A percentile compares a stretch with the other conserved stretches of the same genome.
Evolutionary conservation across 306 rosid species (phyloP).

Genomic region (Senna tora): DNA sequence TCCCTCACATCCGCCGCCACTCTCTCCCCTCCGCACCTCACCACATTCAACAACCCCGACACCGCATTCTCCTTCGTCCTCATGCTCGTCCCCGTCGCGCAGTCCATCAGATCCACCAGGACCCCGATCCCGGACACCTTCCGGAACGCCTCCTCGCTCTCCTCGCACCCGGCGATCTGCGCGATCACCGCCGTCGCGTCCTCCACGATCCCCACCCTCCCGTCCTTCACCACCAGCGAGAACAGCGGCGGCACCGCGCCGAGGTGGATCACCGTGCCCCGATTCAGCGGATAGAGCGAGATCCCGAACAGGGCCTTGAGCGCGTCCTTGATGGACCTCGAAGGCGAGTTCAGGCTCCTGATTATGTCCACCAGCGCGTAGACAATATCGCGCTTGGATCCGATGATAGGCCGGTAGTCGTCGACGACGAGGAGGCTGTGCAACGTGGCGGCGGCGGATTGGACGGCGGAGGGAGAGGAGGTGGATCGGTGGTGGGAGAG

Average conservation of each 20-base stretch:
- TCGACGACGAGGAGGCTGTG: constrained; percentile 72
- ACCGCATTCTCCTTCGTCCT: constrained; percentile 81
- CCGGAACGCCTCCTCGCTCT: constrained; percentile 65
- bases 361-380: constrained; percentile 58
- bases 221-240: constrained; percentile 46
- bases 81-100: constrained; percentile 52
- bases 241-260: constrained; percentile 61
- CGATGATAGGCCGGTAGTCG: constrained; percentile 56
- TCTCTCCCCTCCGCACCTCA: constrained; percentile 46
- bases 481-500: constrained; percentile 54
- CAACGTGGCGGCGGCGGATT: constrained; percentile 73
- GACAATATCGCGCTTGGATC: constrained; percentile 59
- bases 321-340: constrained; percentile 72
- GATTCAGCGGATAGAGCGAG: constrained; percentile 58
- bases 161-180: constrained; percentile 82
- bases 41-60: constrained; percentile 64
- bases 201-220: constrained; percentile 61
- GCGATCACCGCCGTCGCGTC: constrained; percentile 82
- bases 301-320: constrained; percentile 70
- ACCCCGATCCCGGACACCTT: constrained; percentile 56
- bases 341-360: constrained; percentile 41
- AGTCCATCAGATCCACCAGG: constrained; percentile 56
- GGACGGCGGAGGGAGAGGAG: constrained; percentile 64
- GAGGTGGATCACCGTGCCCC: constrained; percentile 49
- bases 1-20: constrained; percentile 52